These are phyloP conservation scores for Psidium friedrichsthalianum DNA, from an alignment of 345 rosid species.

Conservation along the genomic window DNA sequence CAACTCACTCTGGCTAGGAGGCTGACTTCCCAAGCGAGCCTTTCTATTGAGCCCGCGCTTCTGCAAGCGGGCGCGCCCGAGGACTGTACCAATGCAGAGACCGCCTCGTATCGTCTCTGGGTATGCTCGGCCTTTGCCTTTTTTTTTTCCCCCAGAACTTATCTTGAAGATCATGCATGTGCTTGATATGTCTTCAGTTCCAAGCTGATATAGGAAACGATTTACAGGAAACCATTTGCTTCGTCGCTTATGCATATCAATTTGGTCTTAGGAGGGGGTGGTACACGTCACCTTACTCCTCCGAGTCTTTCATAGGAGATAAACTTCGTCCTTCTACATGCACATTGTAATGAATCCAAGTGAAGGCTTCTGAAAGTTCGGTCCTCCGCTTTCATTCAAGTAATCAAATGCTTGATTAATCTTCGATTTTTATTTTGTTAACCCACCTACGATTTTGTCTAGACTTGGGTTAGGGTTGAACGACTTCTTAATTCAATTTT, in stretches of 20 bases:
- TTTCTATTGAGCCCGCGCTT: constrained; percentile 28
- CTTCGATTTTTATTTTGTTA: not conserved
- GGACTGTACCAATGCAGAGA: constrained; percentile 26
- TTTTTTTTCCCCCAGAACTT: not conserved
- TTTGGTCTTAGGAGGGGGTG: not conserved
- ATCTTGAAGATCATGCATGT: not conserved
- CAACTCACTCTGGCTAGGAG: constrained; percentile 74
- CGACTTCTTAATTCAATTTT: not conserved
- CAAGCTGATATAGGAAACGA: not conserved
- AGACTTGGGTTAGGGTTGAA: not conserved
- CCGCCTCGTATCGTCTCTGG: constrained; percentile 86
- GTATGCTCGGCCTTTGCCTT: constrained; percentile 14
- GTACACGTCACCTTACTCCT: not conserved
- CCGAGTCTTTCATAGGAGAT: not conserved
- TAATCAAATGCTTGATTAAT: not conserved
- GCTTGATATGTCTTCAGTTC: not conserved
- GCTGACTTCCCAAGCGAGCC: constrained; percentile 52
- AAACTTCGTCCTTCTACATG: not conserved
- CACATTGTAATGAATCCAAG: not conserved
- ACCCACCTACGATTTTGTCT: not conserved
- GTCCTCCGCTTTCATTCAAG: not conserved
- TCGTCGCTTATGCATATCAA: not conserved
- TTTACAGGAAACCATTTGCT: not conserved
- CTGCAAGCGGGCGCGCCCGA: constrained; percentile 17
- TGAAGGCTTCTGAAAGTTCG: not conserved